A percentile compares a stretch with the other conserved stretches of the same genome.
Evolutionary conservation across 2,329 filamentous ascomycete species (phyloP).

Genomic region (Cercospora zeina): DNA sequence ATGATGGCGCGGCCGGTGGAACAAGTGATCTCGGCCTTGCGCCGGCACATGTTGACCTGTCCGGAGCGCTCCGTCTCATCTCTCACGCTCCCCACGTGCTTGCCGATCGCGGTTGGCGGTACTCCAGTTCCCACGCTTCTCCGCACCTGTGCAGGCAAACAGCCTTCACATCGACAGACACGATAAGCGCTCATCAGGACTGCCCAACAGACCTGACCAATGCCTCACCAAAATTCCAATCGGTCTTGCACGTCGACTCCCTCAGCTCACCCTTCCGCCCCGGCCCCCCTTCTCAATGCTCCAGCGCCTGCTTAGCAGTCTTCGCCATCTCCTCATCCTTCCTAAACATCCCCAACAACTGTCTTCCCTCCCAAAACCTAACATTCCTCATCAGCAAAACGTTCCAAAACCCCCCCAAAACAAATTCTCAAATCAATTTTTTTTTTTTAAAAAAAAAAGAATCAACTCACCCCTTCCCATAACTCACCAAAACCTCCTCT

Average conservation of each 20-base stretch:
- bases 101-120: not conserved
- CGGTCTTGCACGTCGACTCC: not conserved
- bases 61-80: not conserved
- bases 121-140: not conserved
- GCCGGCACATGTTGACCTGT: conserved; percentile 2
- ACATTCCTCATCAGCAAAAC: not conserved
- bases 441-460: too few species aligned
- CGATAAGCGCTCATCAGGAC: too few species aligned
- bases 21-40: conserved; percentile 6
- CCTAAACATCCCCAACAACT: conserved; percentile 32
- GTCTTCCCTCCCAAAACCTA: conserved; percentile 37
- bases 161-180: not conserved
- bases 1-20: conserved; percentile 9
- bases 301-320: conserved; percentile 33
- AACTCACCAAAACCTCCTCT: conserved; percentile 56
- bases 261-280: not conserved
- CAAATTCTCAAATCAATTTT: too few species aligned
- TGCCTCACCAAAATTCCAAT: not conserved
- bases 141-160: not conserved
- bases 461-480: conserved; percentile 40
- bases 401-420: not conserved
- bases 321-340: conserved; percentile 35
- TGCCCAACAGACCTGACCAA: too few species aligned
- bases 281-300: conserved; percentile 14
- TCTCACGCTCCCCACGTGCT: conserved; percentile 6